phyloP scores from a whole-genome alignment of 2,329 filamentous ascomycete genomes.

The Fusarium sp. region DNA sequence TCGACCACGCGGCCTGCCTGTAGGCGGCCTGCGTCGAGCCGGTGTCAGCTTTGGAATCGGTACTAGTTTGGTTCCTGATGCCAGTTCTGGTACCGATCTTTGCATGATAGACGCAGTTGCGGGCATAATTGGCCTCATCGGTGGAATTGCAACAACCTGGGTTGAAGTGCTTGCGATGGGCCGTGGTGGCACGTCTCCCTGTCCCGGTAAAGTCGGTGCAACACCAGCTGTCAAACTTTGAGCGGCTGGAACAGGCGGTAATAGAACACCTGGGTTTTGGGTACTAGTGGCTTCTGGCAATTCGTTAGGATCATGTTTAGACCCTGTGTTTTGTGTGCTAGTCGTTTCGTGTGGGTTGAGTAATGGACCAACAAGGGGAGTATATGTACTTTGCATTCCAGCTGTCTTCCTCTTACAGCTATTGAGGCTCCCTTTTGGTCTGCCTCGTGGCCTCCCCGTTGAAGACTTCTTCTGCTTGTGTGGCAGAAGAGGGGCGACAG shows the following conservation, averaged over 20 bases:
- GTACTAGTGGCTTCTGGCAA: slow-evolving; percentile 1
- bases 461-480: slow-evolving; percentile 1
- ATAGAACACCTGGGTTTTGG: not conserved
- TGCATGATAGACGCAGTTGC: not conserved
- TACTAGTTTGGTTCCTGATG: not conserved
- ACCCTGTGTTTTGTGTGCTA: not conserved
- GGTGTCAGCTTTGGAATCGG: slow-evolving; percentile 10
- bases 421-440: slow-evolving; percentile 65
- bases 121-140: not conserved
- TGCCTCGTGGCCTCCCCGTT: slow-evolving; percentile 60
- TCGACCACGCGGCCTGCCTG: slow-evolving; percentile 52
- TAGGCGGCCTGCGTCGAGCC: slow-evolving; percentile 33
- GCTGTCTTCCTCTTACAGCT: slow-evolving; percentile 37
- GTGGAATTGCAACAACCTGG: slow-evolving; percentile 1
- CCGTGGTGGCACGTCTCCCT: not conserved
- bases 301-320: slow-evolving; percentile 1
- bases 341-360: slow-evolving; percentile 3
- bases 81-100: not conserved
- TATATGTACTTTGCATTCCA: slow-evolving; percentile 49
- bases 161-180: not conserved
- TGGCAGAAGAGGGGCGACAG: slow-evolving; percentile 49
- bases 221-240: not conserved
- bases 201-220: not conserved
- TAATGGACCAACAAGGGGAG: slow-evolving; percentile 2
- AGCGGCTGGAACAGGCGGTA: not conserved